Base-by-base conservation (phyloP, 495 filamentous ascomycete genomes). In the Hypoxylon rickii region DNA sequence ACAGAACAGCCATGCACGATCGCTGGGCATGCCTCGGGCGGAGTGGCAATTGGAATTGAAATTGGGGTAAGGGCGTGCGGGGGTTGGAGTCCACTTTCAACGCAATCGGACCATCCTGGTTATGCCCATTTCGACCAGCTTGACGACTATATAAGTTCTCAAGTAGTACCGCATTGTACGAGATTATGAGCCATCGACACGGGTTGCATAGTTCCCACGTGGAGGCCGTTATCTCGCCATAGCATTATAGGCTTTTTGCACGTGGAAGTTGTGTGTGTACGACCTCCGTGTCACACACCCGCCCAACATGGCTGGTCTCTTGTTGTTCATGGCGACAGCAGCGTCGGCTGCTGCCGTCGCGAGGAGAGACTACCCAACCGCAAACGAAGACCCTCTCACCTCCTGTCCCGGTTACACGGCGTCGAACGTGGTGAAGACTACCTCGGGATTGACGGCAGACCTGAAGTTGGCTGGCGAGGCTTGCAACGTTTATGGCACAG, bases 351-450 rank as follows among this genome's bases (percentile, higher is more conserved):
- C 63, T 11, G 63, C 62, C 19, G 33, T 71, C 13, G 44, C 46
- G 29, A 40, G 26, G 32, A 54, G 59, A 48, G 61, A 66, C 34
- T 64, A 65, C 41, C 39, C 56, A 1, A 59, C 51, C 19, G 61
- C 56, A 1, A 59, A 51, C 19, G 61, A 63, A 19, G 56, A 70
- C 16, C 55, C 64, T 32, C 55, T 71, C 39, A 55, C 66, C 15
- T 48, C 67, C 2, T 93, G 89, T 60, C 86, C 88, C 11, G 89
- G 89, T 3, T 95, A 95, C 64, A 79, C 73, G 13, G 89, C 86
- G 32, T 79, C 74, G 15, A 86, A 90, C 68, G 72, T 92, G 34
- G 71, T 76, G 46, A 75, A 80, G 26, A 77, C 64, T 3, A 65
- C 67, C 8, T 74, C 73, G 2, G 73, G 78, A 7, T 71, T 87